Conservation (phyloP, 805 yeast genomes). For the Tetrapisispora namnaoensis region DNA sequence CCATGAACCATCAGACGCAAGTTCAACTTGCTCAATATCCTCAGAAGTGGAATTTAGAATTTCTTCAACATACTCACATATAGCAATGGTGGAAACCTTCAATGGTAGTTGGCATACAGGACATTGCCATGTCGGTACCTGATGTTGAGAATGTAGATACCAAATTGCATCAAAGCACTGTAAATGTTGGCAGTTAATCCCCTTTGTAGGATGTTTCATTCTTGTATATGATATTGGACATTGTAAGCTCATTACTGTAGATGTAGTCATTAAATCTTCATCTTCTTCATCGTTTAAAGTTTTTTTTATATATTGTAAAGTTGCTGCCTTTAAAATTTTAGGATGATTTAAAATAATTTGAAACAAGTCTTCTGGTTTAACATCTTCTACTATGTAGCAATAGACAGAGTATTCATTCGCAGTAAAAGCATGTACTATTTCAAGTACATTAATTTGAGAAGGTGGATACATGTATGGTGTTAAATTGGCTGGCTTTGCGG, state of each 20-base stretch:
- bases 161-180: conserved; percentile 82
- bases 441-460: conserved; percentile 35
- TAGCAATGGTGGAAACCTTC: conserved; percentile 46
- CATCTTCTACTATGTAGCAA: conserved; percentile 48
- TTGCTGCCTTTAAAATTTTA: conserved; percentile 43
- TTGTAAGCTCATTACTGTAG: conserved; percentile 54
- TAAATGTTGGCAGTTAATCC: conserved; percentile 64
- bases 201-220: conserved; percentile 63
- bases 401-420: conserved; percentile 41
- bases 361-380: conserved; percentile 35
- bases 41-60: conserved; percentile 45
- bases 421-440: conserved; percentile 50
- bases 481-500: conserved; percentile 74
- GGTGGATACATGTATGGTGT: conserved; percentile 37
- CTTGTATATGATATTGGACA: conserved; percentile 73
- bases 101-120: conserved; percentile 63
- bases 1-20: conserved; percentile 74
- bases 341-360: conserved; percentile 35
- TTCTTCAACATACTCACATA: conserved; percentile 65
- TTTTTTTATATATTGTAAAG: conserved; percentile 38
- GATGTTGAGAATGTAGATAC: conserved; percentile 64
- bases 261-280: conserved; percentile 61
- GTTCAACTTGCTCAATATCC: conserved; percentile 54
- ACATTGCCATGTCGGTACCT: conserved; percentile 79
- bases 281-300: conserved; percentile 41